Percentiles rank a stretch among this genome's conserved stretches.
Evolutionary conservation across 2,329 filamentous ascomycete species (phyloP).

Genomic region (Cercospora sp.): DNA sequence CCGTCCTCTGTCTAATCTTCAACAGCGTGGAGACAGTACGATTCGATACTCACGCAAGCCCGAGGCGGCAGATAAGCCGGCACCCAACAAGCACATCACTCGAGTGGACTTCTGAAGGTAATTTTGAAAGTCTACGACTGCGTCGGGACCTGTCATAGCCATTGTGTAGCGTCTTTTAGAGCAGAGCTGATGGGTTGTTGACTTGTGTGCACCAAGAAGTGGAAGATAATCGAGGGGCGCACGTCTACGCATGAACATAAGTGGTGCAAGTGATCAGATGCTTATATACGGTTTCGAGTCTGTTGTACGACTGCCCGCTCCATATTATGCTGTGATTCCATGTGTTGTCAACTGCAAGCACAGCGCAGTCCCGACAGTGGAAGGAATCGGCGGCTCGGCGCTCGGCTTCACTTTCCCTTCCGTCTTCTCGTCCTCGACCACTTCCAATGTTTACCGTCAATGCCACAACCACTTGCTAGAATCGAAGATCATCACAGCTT

Average conservation of each 20-base stretch:
- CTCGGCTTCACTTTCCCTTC: background rate
- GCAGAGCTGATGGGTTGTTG: background rate
- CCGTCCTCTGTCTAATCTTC: background rate
- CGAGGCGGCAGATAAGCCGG: slow-evolving; percentile 62
- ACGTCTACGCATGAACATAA: background rate
- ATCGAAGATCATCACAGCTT: background rate
- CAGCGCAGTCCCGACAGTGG: background rate
- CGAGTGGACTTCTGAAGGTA: slow-evolving; percentile 50
- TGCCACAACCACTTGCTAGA: background rate
- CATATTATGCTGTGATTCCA: background rate
- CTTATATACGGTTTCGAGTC: background rate
- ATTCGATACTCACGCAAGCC: slow-evolving; percentile 48
- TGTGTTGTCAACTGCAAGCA: background rate
- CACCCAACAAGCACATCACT: slow-evolving; percentile 61
- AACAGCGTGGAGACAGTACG: background rate
- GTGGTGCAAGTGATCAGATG: background rate
- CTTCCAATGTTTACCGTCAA: background rate
- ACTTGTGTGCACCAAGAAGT: background rate
- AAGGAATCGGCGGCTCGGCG: background rate
- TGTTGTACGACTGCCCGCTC: background rate
- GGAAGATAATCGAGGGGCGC: background rate
- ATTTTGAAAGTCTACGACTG: slow-evolving; percentile 14
- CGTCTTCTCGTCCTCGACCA: background rate
- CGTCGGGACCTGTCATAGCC: background rate
- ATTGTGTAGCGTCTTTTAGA: background rate